Evolutionary conservation across 2,329 filamentous ascomycete genomes (phyloP).

Genomic region (Sarocladiaceae sp.): DNA sequence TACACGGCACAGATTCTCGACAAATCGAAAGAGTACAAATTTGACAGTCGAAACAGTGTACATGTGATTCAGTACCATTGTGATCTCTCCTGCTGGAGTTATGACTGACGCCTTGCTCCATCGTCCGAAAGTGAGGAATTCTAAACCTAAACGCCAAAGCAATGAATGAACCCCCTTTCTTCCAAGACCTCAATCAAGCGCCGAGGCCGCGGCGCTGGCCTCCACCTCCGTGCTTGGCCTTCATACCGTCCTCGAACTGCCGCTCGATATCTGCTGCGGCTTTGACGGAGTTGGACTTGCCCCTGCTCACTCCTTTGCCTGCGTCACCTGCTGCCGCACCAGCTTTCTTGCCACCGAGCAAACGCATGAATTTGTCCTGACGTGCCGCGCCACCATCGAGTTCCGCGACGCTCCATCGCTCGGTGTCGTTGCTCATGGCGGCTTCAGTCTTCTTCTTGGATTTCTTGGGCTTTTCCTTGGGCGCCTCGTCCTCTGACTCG

Average conservation of each 20-base stretch:
- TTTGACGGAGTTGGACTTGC: slow-evolving; percentile 28
- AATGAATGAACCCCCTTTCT: background rate
- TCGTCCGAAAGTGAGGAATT: too few species aligned
- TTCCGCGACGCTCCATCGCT: slow-evolving; percentile 47
- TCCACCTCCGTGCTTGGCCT: slow-evolving; percentile 46
- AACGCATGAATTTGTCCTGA: slow-evolving; percentile 50
- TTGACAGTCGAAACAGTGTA: too few species aligned
- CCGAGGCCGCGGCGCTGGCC: slow-evolving; percentile 47
- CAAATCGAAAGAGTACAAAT: too few species aligned
- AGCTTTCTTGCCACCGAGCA: slow-evolving; percentile 47
- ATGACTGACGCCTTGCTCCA: too few species aligned
- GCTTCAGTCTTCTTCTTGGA: slow-evolving; percentile 17
- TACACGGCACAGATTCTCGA: background rate
- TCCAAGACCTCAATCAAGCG: slow-evolving; percentile 30
- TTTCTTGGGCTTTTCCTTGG: slow-evolving; percentile 18
- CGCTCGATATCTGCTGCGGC: slow-evolving; percentile 48
- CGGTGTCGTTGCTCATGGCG: slow-evolving; percentile 20
- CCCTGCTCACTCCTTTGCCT: slow-evolving; percentile 15
- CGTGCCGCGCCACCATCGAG: slow-evolving; percentile 45
- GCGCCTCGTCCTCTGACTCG: slow-evolving; percentile 14
- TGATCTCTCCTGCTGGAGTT: too few species aligned
- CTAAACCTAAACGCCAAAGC: too few species aligned
- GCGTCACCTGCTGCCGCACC: slow-evolving; percentile 17
- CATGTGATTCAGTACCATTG: too few species aligned
- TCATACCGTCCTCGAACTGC: slow-evolving; percentile 51